phyloP scores from a whole-genome alignment of 257 asterid species.

The Mentha longifolia region DNA sequence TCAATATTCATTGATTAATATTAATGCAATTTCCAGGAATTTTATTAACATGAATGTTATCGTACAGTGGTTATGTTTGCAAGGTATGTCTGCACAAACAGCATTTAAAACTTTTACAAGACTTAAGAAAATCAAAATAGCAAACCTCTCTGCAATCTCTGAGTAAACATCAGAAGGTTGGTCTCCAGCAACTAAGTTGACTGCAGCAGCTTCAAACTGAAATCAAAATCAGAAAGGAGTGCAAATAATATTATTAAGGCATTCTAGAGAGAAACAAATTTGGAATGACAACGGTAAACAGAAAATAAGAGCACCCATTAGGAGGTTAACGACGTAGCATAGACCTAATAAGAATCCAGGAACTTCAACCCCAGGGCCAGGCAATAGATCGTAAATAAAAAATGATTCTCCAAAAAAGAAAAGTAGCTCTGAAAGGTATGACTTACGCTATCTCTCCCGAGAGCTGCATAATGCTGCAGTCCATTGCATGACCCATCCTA shows the following conservation, averaged over 20 bases:
- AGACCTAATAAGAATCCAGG: slow-evolving; percentile 6
- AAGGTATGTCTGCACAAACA: neutral
- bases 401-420: slow-evolving; percentile 16
- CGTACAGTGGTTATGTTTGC: neutral
- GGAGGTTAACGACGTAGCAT: neutral
- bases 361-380: neutral
- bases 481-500: slow-evolving; percentile 99
- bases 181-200: slow-evolving; percentile 86
- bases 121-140: slow-evolving; percentile 21
- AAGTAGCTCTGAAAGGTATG: slow-evolving; percentile 22
- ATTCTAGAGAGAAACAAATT: slow-evolving; percentile 18
- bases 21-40: slow-evolving; percentile 3
- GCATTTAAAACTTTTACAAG: neutral
- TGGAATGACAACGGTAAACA: neutral
- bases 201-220: slow-evolving; percentile 97
- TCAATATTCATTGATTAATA: neutral
- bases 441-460: slow-evolving; percentile 87
- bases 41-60: slow-evolving; percentile 8
- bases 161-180: slow-evolving; percentile 96
- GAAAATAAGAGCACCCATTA: neutral
- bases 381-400: neutral
- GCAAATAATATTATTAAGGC: slow-evolving; percentile 11
- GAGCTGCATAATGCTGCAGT: slow-evolving; percentile 97
- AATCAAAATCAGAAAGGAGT: slow-evolving; percentile 33
- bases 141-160: slow-evolving; percentile 91